These are phyloP conservation scores for Globisporangium solare DNA, from an alignment of 352 stramenopile species.

Conservation along the genomic window DNA sequence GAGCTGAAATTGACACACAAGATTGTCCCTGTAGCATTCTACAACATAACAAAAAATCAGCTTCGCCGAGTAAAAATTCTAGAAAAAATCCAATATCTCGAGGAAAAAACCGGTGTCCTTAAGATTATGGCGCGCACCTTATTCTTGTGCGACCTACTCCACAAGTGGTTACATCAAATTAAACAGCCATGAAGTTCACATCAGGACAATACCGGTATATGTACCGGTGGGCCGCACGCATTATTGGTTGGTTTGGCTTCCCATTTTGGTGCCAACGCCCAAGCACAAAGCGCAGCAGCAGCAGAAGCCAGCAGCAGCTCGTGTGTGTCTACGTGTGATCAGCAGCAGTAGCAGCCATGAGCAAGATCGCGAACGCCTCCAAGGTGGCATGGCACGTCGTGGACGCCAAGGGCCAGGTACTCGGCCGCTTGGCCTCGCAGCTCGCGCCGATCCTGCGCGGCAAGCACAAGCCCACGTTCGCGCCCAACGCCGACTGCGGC, in stretches of 20 bases:
- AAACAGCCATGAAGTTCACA: neutral
- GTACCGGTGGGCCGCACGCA: neutral
- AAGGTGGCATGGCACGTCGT: constrained; percentile 95
- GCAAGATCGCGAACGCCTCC: constrained; percentile 76
- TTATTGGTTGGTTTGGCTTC: constrained; percentile 2
- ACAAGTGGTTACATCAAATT: neutral
- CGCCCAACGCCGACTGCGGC: constrained; percentile 96
- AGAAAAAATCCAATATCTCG: too few relatives aligned
- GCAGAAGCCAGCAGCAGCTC: neutral
- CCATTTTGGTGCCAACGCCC: neutral
- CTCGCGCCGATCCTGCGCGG: constrained; percentile 95
- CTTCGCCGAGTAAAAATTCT: too few relatives aligned
- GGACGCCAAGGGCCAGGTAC: constrained; percentile 94
- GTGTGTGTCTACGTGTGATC: neutral
- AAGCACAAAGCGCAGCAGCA: neutral
- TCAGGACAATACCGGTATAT: constrained; percentile 3
- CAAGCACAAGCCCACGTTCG: constrained; percentile 99
- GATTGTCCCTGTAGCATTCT: too few relatives aligned
- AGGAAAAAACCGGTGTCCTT: too few relatives aligned
- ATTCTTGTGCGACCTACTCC: too few relatives aligned
- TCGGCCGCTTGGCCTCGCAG: constrained; percentile 94
- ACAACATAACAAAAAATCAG: too few relatives aligned
- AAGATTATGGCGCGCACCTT: too few relatives aligned
- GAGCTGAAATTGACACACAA: too few relatives aligned
- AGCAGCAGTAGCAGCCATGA: constrained; percentile 31